Conservation (phyloP, 495 filamentous ascomycete genomes). For the Podospora tetraspora region DNA sequence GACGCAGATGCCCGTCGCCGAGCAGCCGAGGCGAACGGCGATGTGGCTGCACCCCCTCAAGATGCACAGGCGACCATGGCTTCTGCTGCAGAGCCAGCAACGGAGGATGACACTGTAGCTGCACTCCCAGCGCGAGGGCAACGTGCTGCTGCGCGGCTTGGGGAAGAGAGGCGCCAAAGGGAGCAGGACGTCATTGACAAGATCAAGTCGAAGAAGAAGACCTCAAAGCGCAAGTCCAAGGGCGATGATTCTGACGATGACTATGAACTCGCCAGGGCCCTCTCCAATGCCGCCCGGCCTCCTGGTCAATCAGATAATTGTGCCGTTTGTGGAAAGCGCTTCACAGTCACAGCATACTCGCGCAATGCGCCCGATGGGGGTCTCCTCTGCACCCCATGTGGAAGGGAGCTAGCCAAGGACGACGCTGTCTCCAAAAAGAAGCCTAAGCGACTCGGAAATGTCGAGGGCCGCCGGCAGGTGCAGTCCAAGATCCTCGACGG, state of each 20-base stretch:
- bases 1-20: constrained; percentile 52
- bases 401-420: constrained; percentile 65
- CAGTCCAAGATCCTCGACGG: constrained; percentile 80
- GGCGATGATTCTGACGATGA: constrained; percentile 46
- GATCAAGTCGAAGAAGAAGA: constrained; percentile 77
- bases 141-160: constrained; percentile 22
- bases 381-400: constrained; percentile 77
- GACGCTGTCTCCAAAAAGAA: constrained; percentile 57
- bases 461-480: constrained; percentile 54
- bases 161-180: constrained; percentile 50
- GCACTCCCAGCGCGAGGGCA: constrained; percentile 22
- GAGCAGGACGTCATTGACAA: constrained; percentile 62
- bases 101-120: constrained; percentile 9
- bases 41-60: background rate
- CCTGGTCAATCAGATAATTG: constrained; percentile 88
- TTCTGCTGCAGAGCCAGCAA: constrained; percentile 5
- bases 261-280: constrained; percentile 47
- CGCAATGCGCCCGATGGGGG: constrained; percentile 77
- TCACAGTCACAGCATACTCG: constrained; percentile 89
- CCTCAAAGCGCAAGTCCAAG: constrained; percentile 50
- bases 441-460: constrained; percentile 40
- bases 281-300: constrained; percentile 54
- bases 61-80: constrained; percentile 16
- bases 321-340: constrained; percentile 76
- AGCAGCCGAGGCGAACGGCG: constrained; percentile 34